A percentile compares a stretch with the other conserved stretches of the same genome.
These are phyloP conservation scores for Helminthosporium solani DNA, from an alignment of 2,329 filamentous ascomycete species.

Conservation along the genomic window DNA sequence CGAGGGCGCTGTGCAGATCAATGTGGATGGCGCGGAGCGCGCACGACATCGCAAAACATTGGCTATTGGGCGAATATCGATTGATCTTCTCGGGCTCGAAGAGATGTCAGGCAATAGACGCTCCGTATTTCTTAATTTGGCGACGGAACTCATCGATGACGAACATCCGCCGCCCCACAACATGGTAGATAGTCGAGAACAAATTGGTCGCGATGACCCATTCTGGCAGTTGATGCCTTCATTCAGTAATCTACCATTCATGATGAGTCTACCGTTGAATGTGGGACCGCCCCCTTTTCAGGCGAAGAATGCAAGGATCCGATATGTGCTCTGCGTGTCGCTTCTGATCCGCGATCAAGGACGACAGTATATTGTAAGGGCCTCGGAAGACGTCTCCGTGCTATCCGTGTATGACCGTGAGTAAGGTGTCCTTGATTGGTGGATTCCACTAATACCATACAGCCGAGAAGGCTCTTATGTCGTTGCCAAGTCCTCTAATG, in stretches of 20 bases:
- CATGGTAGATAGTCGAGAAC: conserved; percentile 50
- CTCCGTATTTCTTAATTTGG: conserved; percentile 54
- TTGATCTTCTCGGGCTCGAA: conserved; percentile 56
- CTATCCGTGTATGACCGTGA: conserved; percentile 57
- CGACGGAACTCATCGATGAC: conserved; percentile 53
- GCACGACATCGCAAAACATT: conserved; percentile 47
- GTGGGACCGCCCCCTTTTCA: conserved; percentile 57
- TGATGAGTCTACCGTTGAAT: conserved; percentile 55
- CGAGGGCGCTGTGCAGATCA: conserved; percentile 53
- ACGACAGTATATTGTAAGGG: conserved; percentile 52
- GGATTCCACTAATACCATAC: conserved; percentile 8
- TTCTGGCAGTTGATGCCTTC: conserved; percentile 55
- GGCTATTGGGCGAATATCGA: conserved; percentile 51
- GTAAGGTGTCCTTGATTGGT: conserved; percentile 12
- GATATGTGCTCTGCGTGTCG: conserved; percentile 52
- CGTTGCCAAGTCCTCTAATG: conserved; percentile 53
- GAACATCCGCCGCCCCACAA: conserved; percentile 52
- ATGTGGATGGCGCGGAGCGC: conserved; percentile 50
- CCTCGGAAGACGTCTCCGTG: conserved; percentile 52
- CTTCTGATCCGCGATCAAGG: conserved; percentile 51
- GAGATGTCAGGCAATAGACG: conserved; percentile 50
- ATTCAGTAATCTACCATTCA: conserved; percentile 51
- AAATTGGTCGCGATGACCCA: conserved; percentile 39
- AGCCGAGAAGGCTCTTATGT: conserved; percentile 57
- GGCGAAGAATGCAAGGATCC: conserved; percentile 54